These are phyloP conservation scores for Boeremia lycopersici DNA, from an alignment of 2,329 filamentous ascomycete species.

Conservation along the genomic window DNA sequence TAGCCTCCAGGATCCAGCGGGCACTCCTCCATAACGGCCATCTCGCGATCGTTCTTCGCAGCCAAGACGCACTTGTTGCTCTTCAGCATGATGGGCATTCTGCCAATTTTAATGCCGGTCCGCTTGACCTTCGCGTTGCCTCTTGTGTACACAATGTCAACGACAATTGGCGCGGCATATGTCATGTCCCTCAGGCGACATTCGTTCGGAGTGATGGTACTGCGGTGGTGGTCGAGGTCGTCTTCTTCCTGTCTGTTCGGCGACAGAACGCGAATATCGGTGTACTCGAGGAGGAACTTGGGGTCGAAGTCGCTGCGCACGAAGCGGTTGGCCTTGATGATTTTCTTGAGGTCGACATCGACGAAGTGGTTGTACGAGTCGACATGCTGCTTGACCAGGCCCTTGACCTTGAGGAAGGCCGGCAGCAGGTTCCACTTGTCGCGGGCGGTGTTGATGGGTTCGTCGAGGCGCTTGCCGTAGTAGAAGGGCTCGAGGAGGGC, in stretches of 20 bases:
- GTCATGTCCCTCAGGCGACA: conserved; percentile 96
- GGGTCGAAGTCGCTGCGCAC: conserved; percentile 92
- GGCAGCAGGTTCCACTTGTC: conserved; percentile 98
- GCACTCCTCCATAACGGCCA: conserved; percentile 94
- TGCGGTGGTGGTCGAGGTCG: conserved; percentile 58
- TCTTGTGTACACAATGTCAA: conserved; percentile 89
- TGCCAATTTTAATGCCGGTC: conserved; percentile 77
- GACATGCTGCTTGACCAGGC: conserved; percentile 94
- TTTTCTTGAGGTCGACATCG: conserved; percentile 95
- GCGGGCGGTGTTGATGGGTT: conserved; percentile 71
- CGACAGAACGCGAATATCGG: conserved; percentile 83
- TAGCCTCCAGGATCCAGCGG: conserved; percentile 96
- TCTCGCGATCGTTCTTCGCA: conserved; percentile 82
- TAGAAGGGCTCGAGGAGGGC: conserved; percentile 73
- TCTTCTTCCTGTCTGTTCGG: conserved; percentile 81
- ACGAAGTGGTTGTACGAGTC: conserved; percentile 99
- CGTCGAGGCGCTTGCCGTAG: conserved; percentile 69
- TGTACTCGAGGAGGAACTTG: conserved; percentile 89
- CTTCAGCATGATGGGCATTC: conserved; percentile 95
- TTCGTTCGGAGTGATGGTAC: conserved; percentile 85
- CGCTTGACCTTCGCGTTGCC: conserved; percentile 77
- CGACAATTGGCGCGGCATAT: conserved; percentile 92
- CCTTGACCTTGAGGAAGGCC: conserved; percentile 98
- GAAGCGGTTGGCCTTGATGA: conserved; percentile 86
- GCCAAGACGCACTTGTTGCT: conserved; percentile 90